phyloP scores from a whole-genome alignment of 2,329 filamentous ascomycete species.

The Ascochyta pisi region DNA sequence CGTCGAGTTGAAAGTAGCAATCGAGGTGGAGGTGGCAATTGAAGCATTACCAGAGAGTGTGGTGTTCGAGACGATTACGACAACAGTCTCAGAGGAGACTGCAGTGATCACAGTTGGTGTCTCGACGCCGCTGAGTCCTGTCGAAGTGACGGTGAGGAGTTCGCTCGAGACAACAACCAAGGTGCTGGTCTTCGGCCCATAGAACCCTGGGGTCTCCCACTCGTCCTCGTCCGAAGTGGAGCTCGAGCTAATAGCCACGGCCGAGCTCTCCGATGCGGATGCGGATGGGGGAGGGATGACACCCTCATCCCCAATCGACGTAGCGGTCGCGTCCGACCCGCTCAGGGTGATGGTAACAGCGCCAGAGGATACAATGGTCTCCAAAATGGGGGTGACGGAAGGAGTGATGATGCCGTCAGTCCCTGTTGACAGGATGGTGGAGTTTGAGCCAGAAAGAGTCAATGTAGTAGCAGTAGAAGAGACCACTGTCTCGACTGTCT shows the following conservation, averaged over 20 bases:
- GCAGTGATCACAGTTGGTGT: slow-evolving; percentile 11
- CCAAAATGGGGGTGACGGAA: slow-evolving; percentile 2
- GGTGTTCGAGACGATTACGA: slow-evolving; percentile 11
- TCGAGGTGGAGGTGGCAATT: slow-evolving; percentile 1
- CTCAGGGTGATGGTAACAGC: slow-evolving; percentile 4
- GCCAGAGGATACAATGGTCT: slow-evolving; percentile 14
- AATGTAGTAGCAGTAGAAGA: slow-evolving; percentile 10
- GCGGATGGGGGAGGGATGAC: slow-evolving; percentile 11
- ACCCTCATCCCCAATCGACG: slow-evolving; percentile 19
- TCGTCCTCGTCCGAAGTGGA: background rate
- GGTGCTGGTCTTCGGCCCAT: slow-evolving; percentile 10
- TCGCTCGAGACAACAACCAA: slow-evolving; percentile 12
- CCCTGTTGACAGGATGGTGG: slow-evolving; percentile 22
- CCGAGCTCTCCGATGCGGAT: background rate
- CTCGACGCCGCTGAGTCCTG: slow-evolving; percentile 19
- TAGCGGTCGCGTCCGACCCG: slow-evolving; percentile 13
- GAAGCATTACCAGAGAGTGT: slow-evolving; percentile 11
- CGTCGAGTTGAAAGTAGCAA: slow-evolving; percentile 11
- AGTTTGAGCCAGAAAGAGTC: slow-evolving; percentile 11
- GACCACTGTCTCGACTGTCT: background rate
- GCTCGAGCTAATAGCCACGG: background rate
- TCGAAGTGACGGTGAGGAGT: slow-evolving; percentile 17
- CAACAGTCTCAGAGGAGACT: slow-evolving; percentile 8
- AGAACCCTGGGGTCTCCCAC: slow-evolving; percentile 2
- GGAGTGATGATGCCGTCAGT: slow-evolving; percentile 12